Conservation (phyloP, 768 basidiomycete species). For the Lactarius hatsudake region DNA sequence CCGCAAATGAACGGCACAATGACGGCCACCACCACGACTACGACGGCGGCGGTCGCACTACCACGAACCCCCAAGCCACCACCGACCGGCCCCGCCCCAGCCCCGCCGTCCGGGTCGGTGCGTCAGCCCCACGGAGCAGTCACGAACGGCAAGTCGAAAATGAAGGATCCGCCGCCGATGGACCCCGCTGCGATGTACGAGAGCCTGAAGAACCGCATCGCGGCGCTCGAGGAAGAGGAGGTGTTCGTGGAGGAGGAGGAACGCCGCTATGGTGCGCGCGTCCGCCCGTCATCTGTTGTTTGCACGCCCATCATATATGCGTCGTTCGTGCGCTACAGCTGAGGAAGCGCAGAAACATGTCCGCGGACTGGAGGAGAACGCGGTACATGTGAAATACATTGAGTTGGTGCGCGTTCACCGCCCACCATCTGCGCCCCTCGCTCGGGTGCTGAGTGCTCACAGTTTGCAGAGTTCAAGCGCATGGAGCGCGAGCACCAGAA, state of each 20-base stretch:
- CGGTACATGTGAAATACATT: constrained; percentile 82
- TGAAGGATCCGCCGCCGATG: constrained; percentile 65
- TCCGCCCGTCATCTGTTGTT: constrained; percentile 3
- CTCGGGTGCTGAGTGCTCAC: constrained; percentile 17
- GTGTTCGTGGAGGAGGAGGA: constrained; percentile 88
- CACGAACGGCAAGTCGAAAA: constrained; percentile 46
- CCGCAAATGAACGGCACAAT: constrained; percentile 18
- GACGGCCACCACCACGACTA: constrained; percentile 8
- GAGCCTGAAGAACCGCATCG: constrained; percentile 83
- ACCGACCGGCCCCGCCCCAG: constrained; percentile 35
- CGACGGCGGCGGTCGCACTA: constrained; percentile 4
- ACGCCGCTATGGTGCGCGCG: constrained; percentile 61
- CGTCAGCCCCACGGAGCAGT: constrained; percentile 44
- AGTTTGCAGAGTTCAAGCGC: constrained; percentile 89
- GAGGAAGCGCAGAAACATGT: constrained; percentile 88
- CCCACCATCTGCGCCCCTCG: constrained; percentile 4
- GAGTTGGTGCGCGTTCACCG: constrained; percentile 61
- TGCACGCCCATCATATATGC: constrained; percentile 16
- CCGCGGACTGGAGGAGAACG: constrained; percentile 77
- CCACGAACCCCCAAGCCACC: constrained; percentile 31
- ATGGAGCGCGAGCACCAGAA: constrained; percentile 86
- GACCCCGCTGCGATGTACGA: constrained; percentile 89
- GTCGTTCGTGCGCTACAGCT: constrained; percentile 43
- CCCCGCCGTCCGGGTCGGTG: constrained; percentile 39
- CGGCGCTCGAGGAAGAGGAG: constrained; percentile 85